These are phyloP conservation scores for Calonectria pseudoturangicola DNA, from an alignment of 2,329 filamentous ascomycete species.

Conservation along the genomic window DNA sequence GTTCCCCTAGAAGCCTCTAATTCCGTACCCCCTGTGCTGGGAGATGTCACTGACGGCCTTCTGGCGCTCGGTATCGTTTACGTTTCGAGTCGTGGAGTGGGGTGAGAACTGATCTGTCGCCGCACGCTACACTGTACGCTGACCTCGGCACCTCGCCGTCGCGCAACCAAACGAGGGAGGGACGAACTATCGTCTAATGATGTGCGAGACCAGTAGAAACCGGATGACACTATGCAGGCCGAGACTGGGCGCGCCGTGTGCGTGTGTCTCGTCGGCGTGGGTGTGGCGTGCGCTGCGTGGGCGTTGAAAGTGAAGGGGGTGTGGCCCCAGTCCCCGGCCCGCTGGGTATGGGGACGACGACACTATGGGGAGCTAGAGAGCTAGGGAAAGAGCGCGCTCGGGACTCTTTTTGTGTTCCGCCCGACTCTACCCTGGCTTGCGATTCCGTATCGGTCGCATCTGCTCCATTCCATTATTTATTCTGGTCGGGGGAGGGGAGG, in stretches of 20 bases:
- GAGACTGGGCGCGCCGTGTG: slow-evolving; percentile 23
- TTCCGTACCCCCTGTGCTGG: slow-evolving; percentile 16
- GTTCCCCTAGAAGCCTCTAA: slow-evolving; percentile 21
- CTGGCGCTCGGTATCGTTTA: slow-evolving; percentile 29
- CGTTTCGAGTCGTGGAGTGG: slow-evolving; percentile 8
- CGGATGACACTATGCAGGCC: slow-evolving; percentile 11
- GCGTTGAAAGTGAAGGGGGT: slow-evolving; percentile 34
- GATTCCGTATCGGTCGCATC: slow-evolving; percentile 35
- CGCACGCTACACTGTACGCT: slow-evolving; percentile 23
- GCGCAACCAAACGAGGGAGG: slow-evolving; percentile 5
- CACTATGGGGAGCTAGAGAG: slow-evolving; percentile 37
- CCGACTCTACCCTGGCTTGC: slow-evolving; percentile 43
- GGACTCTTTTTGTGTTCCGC: slow-evolving; percentile 52
- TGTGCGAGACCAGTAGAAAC: not conserved
- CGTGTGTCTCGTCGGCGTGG: slow-evolving; percentile 3
- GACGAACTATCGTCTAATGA: not conserved
- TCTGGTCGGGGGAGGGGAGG: slow-evolving; percentile 25
- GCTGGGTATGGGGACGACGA: slow-evolving; percentile 35
- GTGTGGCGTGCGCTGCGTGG: slow-evolving; percentile 30
- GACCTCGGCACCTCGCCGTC: slow-evolving; percentile 3
- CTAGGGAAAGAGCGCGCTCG: slow-evolving; percentile 44
- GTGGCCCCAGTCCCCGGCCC: slow-evolving; percentile 42
- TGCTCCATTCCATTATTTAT: slow-evolving; percentile 40
- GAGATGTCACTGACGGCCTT: not conserved
- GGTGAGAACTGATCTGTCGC: slow-evolving; percentile 5